Base-by-base conservation (phyloP, 306 rosid genomes). In the Corylus avellana region DNA sequence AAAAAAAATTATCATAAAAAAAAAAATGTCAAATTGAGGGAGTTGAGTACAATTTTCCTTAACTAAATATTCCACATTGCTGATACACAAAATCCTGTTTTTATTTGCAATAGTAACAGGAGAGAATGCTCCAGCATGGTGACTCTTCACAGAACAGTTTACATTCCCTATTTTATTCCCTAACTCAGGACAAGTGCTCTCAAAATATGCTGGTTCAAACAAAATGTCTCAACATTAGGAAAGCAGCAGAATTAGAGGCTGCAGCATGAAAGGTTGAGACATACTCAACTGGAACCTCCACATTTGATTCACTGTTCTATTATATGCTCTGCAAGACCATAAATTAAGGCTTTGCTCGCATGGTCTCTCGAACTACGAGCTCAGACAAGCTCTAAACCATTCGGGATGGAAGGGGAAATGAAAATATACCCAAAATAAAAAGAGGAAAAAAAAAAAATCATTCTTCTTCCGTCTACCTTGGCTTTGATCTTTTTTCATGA, bases 141-240 rank as follows among this genome's bases (percentile, higher is more conserved):
- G 57, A 59, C 20, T 22, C 75, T 75, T 76, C 73, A 77, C 71
- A 27, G 63, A 81, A 13, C 56, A 87, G 87, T 76, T 84, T 77
- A 86, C 86, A 84, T 83, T 78, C 83, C 89, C 86, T 76, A 47
- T 51, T 29, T 90, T 86, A 85, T 90, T 88, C 77, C 79, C 47
- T 66, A 54, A 77, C 46, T 29, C 58, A 53, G 71, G 77, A 76
- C 83, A 82, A 80, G 82, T 35, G 55, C 46, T 18, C 79, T 57
- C 27, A 25, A 67, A 67, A 67, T 75, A 84, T 80, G 83, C 70
- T 20, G 50, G 44, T 48, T 81, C 80, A 78, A 76, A 81, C 74
- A 79, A 12, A 59, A 67, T 37, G 70, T 69, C 79, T 57, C 70
- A 12, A 73, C 80, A 70, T 77, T 64, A 59, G 55, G 73, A 72